These are phyloP conservation scores for Alternaria gaisen DNA, from an alignment of 2,329 filamentous ascomycete species.

Conservation along the genomic window DNA sequence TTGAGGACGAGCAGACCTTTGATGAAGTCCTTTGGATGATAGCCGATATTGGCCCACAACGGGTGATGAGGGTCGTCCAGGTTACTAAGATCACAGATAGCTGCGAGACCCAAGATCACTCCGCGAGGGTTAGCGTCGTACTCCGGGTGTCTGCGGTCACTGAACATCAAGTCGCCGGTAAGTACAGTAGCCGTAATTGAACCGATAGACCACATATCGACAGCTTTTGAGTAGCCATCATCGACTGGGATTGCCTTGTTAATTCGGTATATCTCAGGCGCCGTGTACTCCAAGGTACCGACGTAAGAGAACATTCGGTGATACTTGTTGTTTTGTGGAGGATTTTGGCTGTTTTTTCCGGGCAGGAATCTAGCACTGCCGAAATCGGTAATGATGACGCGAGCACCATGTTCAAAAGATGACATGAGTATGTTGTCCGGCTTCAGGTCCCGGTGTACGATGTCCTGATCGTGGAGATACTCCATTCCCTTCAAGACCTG, in stretches of 20 bases:
- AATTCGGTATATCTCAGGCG: constrained; percentile 58
- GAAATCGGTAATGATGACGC: constrained; percentile 69
- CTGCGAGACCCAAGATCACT: constrained; percentile 47
- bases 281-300: constrained; percentile 66
- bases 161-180: constrained; percentile 60
- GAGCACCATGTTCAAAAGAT: constrained; percentile 58
- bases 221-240: constrained; percentile 64
- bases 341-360: constrained; percentile 11
- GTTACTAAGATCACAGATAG: constrained; percentile 54
- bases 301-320: constrained; percentile 63
- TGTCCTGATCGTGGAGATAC: constrained; percentile 63
- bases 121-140: constrained; percentile 33
- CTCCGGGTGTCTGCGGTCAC: constrained; percentile 42
- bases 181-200: constrained; percentile 62
- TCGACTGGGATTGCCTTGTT: constrained; percentile 37
- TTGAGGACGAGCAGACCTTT: constrained; percentile 60
- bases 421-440: constrained; percentile 71
- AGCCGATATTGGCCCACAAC: constrained; percentile 55
- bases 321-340: constrained; percentile 9
- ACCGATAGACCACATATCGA: constrained; percentile 72
- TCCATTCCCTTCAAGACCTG: constrained; percentile 67
- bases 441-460: constrained; percentile 70
- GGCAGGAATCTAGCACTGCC: constrained; percentile 61
- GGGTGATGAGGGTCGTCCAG: constrained; percentile 53
- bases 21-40: constrained; percentile 63